Conservation (phyloP, 2,329 filamentous ascomycete genomes). For the Colletotrichum sublineola region DNA sequence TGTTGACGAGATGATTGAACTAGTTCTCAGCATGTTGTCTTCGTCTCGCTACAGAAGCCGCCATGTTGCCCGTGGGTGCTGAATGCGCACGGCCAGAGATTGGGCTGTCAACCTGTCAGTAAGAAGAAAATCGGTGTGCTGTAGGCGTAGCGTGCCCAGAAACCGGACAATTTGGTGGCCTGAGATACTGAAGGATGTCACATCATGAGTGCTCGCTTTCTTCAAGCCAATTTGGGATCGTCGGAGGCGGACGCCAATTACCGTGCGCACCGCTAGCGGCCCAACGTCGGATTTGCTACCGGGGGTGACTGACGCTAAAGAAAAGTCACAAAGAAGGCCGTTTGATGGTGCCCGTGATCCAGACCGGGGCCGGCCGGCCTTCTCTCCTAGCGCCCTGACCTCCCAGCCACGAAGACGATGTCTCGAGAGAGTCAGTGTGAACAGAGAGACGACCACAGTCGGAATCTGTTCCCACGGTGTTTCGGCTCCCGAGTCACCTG, state of each 20-base stretch:
- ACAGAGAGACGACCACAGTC: slow-evolving; percentile 1
- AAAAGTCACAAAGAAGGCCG: neutral
- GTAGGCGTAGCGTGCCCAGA: neutral
- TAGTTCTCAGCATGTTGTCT: no score
- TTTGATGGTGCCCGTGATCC: neutral
- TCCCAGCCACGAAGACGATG: neutral
- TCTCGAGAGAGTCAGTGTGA: neutral
- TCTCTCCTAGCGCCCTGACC: neutral
- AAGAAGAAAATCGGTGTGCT: neutral
- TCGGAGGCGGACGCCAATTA: neutral
- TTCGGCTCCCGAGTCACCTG: neutral
- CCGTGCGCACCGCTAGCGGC: neutral
- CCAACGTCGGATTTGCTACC: neutral
- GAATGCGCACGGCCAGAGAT: slow-evolving; percentile 11
- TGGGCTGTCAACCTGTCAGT: neutral
- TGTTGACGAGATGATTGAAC: neutral
- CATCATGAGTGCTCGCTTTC: slow-evolving; percentile 20
- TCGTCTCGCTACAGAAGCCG: neutral
- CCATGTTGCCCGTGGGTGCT: slow-evolving; percentile 2
- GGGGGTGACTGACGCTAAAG: neutral
- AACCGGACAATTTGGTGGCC: neutral
- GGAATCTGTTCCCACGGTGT: slow-evolving; percentile 3
- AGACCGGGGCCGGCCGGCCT: neutral
- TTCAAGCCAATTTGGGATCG: slow-evolving; percentile 1
- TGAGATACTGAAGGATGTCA: slow-evolving; percentile 9